Evolutionary conservation across 495 filamentous ascomycete species (phyloP), one percentile per base, ranked within the genome.

Genomic region (Penicillium macrosclerotiorum): DNA sequence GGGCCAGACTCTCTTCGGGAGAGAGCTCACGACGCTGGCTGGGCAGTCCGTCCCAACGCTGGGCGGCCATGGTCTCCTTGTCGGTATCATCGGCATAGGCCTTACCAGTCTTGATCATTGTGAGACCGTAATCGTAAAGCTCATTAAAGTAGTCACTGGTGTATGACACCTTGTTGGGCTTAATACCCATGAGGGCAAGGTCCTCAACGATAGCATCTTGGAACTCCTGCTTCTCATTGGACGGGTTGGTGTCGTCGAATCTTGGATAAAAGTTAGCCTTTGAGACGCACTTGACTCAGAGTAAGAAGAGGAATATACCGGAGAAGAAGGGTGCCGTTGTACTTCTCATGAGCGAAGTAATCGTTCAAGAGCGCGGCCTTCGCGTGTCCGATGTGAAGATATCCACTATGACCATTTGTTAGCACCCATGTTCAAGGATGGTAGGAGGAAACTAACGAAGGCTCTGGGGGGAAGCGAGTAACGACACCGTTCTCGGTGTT

Each of bases 391-490:
- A 95, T 94, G 67, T 95, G 90, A 24, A 95, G 82, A 54, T 95
- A 95, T 19, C 90, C 90, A 43, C 80, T 83, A 33, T 24, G 37
- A 48, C 26, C 41, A 24, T 49, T 48, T 13, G 7, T 33, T 9
- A 52, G 37, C 29, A 48, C 22, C 32, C 32, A 39, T 27, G 11
- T 14, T 8, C 16, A 18, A 8, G 8, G 2, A 16, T 9, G 1
- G 24, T 23, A 19, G 5, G 12, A 26, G 13, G 11, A 0, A 24
- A 71, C 81, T 73, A 70, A 88, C 80, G 92, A 96, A 50, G 93
- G 93, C 82, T 98, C 93, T 1, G 93, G 93, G 12, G 92, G 84
- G 72, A 98, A 98, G 49, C 94, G 75, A 18, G 89, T 93, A 20
- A 97, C 88, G 20, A 97, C 91, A 6, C 93, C 93, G 62, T 93